Conservation (phyloP, 1,284 basidiomycete genomes). For the Cutaneotrichosporon sp. region DNA sequence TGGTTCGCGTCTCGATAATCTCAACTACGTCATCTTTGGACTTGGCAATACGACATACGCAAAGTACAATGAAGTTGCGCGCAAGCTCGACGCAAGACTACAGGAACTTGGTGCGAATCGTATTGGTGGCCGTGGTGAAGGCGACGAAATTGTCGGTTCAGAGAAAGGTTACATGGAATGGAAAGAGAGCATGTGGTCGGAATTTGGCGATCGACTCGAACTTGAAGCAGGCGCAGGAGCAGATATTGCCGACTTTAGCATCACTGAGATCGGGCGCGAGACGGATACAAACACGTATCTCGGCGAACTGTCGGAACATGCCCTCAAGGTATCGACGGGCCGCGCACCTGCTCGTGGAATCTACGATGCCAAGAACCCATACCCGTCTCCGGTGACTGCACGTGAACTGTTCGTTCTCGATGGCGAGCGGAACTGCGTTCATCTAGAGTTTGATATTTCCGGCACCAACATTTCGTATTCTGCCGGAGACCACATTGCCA, state of each 20-base stretch:
- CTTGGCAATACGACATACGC: slow-evolving; percentile 95
- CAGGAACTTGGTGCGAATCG: slow-evolving; percentile 76
- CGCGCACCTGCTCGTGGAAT: slow-evolving; percentile 57
- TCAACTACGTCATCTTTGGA: slow-evolving; percentile 93
- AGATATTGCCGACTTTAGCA: slow-evolving; percentile 87
- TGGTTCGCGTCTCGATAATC: slow-evolving; percentile 71
- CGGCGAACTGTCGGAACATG: slow-evolving; percentile 85
- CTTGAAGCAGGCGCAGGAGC: slow-evolving; percentile 95
- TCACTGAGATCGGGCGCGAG: slow-evolving; percentile 70
- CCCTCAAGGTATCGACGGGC: slow-evolving; percentile 57
- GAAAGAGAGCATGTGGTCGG: slow-evolving; percentile 96
- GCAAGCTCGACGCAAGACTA: slow-evolving; percentile 73
- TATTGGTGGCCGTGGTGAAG: slow-evolving; percentile 88
- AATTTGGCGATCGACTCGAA: slow-evolving; percentile 72
- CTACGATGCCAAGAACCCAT: slow-evolving; percentile 91
- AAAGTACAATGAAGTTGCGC: slow-evolving; percentile 87
- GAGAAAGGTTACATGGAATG: slow-evolving; percentile 99
- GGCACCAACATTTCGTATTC: slow-evolving; percentile 95
- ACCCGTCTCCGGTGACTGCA: slow-evolving; percentile 75
- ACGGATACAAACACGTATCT: slow-evolving; percentile 85
- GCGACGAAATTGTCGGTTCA: slow-evolving; percentile 98
- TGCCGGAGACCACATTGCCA: slow-evolving; percentile 94
- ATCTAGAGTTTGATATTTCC: slow-evolving; percentile 90
- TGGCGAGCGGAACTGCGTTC: slow-evolving; percentile 86
- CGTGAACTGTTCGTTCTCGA: slow-evolving; percentile 78